Conservation (phyloP, 345 rosid species). For the Erysimum cheiranthoides region DNA sequence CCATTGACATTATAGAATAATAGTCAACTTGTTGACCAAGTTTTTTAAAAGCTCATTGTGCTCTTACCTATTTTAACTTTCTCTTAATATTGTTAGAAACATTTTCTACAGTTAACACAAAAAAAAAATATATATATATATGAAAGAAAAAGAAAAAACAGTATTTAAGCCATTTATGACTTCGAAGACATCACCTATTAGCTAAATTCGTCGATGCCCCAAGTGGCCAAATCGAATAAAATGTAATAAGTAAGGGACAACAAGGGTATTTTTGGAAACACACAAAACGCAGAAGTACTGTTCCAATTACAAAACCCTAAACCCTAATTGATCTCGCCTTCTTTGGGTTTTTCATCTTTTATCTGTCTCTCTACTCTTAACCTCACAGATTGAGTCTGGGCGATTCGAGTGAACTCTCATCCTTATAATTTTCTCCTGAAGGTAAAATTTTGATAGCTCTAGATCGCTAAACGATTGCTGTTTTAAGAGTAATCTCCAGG, state of each 20-base stretch:
- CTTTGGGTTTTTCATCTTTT: background rate
- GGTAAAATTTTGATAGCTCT: slow-evolving; percentile 14
- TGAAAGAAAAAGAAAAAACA: background rate
- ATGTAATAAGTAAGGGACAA: slow-evolving; percentile 10
- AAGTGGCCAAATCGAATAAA: slow-evolving; percentile 11
- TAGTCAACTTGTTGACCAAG: slow-evolving; percentile 41
- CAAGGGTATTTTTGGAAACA: slow-evolving; percentile 34
- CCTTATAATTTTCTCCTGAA: background rate
- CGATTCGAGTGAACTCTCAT: slow-evolving; percentile 3
- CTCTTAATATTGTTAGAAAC: background rate
- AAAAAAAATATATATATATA: background rate
- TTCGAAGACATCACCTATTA: background rate
- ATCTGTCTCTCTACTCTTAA: background rate
- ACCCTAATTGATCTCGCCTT: slow-evolving; percentile 32
- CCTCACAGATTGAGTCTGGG: slow-evolving; percentile 22
- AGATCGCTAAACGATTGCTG: background rate
- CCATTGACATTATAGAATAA: slow-evolving; percentile 40
- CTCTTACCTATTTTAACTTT: slow-evolving; percentile 3
- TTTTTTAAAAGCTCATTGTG: slow-evolving; percentile 15
- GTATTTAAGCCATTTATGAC: background rate
- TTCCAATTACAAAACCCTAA: slow-evolving; percentile 39
- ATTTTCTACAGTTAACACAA: slow-evolving; percentile 1
- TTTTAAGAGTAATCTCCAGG: slow-evolving; percentile 6
- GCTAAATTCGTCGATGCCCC: slow-evolving; percentile 2
- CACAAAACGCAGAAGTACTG: background rate